Base-by-base conservation (phyloP, 2,329 filamentous ascomycete species). In the Ceratocystis cubensis region DNA sequence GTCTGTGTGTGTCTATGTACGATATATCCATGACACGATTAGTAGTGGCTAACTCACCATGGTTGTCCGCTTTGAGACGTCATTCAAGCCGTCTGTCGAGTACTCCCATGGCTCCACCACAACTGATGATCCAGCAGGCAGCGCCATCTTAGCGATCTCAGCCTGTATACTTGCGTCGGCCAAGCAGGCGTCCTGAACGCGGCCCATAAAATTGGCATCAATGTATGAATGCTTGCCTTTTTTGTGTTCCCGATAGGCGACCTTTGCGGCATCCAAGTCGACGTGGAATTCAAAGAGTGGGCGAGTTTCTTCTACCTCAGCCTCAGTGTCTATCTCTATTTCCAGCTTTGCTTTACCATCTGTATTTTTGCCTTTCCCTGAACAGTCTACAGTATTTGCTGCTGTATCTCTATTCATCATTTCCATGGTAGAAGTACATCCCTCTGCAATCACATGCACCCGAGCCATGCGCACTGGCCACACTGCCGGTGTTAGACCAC, bases 31-130 rank as follows among this genome's bases (percentile, higher is more conserved):
- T n/a, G 44, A 3, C 33, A 33, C n/a, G 30, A n/a, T 22, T 8
- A 17, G 4, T 37, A 13, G 37, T 13, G 37, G 37, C 37, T 10
- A 13, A n/a, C 72, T 28, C 70, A 80, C 80, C 80, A 82, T 82
- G 0, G 76, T 78, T n/a, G 77, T 75, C 8, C 79, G 74, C 62
- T 77, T 70, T 0, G 72, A 72, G 76, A 80, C 81, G 61, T 82
- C 79, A 61, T 79, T 79, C 74, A 79, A 77, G 0, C 81, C 81
- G 71, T 84, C 80, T 0, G 79, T 78, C 0, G 76, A 81, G 71
- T 84, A 84, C 1, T 81, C 77, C 81, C 82, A 84, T 0, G 82
- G 76, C 69, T 84, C 82, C 46, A 82, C 76, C 2, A 79, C 74
- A 1, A 81, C 78, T 0, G 73, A 74, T 0, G 78, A 75, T 1